Conservation (phyloP, 2,329 filamentous ascomycete species). For the Zymoseptoria crescenta region DNA sequence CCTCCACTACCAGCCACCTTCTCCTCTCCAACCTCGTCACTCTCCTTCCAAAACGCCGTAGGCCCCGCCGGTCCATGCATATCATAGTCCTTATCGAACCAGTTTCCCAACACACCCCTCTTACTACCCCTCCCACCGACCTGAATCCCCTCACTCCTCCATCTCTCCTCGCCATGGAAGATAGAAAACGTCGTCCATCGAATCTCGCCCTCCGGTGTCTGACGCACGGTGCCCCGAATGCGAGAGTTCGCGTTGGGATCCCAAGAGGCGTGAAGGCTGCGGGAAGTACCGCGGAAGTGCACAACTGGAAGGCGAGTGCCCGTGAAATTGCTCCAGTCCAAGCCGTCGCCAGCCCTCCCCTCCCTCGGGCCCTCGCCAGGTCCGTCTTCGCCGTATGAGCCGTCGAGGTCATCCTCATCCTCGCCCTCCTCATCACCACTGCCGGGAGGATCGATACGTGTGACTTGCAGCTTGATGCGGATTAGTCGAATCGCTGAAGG, state of each 20-base stretch:
- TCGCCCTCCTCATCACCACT: conserved; percentile 42
- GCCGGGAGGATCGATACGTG: conserved; percentile 50
- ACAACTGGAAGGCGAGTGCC: conserved; percentile 51
- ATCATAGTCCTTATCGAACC: conserved; percentile 72
- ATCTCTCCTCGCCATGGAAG: conserved; percentile 57
- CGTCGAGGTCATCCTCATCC: conserved; percentile 11
- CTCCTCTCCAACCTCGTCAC: conserved; percentile 39
- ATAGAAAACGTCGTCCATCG: conserved; percentile 66
- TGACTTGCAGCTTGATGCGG: conserved; percentile 58
- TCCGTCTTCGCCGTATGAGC: not conserved
- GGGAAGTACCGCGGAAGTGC: conserved; percentile 56
- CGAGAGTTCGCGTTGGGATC: conserved; percentile 62
- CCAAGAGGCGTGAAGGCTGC: conserved; percentile 55
- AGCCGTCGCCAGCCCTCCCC: conserved; percentile 6
- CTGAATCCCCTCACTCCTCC: conserved; percentile 71
- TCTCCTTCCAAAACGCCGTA: conserved; percentile 70
- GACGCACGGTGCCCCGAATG: conserved; percentile 56
- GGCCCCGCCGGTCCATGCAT: conserved; percentile 63
- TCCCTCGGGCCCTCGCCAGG: not conserved
- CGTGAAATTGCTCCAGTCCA: conserved; percentile 24
- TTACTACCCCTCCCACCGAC: conserved; percentile 58
- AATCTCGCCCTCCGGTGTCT: conserved; percentile 63
- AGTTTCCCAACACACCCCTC: conserved; percentile 63
- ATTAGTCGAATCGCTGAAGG: conserved; percentile 57
- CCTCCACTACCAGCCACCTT: conserved; percentile 6